Conservation (phyloP, 768 basidiomycete genomes). For the Panaeolus cyanescens region DNA sequence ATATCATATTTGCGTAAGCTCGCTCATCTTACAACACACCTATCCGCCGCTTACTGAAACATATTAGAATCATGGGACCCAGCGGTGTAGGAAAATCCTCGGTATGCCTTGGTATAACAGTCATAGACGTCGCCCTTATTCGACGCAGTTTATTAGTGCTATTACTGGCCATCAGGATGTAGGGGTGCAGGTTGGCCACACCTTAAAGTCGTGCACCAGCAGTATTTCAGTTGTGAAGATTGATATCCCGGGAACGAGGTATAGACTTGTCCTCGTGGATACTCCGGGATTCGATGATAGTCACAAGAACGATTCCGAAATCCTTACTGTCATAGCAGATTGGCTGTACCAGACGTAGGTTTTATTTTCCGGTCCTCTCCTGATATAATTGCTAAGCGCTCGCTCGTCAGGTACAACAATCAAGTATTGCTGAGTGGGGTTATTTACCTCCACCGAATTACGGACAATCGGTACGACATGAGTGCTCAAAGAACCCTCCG, state of each 20-base stretch:
- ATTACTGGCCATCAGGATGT: background rate
- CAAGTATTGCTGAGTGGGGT: constrained; percentile 8
- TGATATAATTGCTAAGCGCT: background rate
- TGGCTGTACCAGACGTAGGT: constrained; percentile 22
- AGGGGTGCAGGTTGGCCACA: background rate
- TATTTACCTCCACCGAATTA: constrained; percentile 16
- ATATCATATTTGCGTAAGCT: background rate
- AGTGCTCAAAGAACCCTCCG: constrained; percentile 7
- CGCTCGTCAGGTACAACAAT: constrained; percentile 2
- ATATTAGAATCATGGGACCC: constrained; percentile 11
- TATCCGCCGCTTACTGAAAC: background rate
- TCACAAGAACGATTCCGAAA: constrained; percentile 20
- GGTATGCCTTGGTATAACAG: background rate
- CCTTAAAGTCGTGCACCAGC: constrained; percentile 5
- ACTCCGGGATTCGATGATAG: constrained; percentile 27
- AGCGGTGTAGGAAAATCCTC: constrained; percentile 15
- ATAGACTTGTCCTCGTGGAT: constrained; percentile 16
- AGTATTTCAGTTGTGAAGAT: constrained; percentile 11
- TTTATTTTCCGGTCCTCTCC: background rate
- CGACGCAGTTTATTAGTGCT: background rate
- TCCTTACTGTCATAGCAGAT: constrained; percentile 19
- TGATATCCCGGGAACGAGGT: constrained; percentile 12
- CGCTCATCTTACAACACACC: background rate
- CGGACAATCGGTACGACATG: constrained; percentile 9
- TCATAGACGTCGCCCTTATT: too few relatives aligned